phyloP scores from a whole-genome alignment of 169 alveolate species.

The Blepharisma undulans region DNA sequence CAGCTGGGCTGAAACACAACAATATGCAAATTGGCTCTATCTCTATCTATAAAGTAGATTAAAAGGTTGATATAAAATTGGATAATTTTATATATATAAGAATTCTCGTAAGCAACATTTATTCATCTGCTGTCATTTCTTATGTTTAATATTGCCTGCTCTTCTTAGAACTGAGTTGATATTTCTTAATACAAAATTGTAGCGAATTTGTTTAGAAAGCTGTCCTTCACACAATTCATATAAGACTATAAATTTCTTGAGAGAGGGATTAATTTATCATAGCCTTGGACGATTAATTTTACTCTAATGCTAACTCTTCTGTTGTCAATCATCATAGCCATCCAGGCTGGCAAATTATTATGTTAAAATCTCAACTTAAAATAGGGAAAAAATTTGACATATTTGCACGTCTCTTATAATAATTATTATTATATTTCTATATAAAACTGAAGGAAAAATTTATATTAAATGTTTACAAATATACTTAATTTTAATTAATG shows the following conservation, averaged over 20 bases:
- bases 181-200: constrained; percentile 94
- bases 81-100: constrained; percentile 93
- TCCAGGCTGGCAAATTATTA: no score
- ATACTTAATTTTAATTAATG: no score
- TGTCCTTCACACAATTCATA: constrained; percentile 94
- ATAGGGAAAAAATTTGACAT: no score
- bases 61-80: no score
- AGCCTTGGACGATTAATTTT: constrained; percentile 95
- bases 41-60: constrained; percentile 91
- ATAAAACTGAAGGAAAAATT: no score
- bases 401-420: no score
- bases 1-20: constrained; percentile 96
- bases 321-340: constrained; percentile 96
- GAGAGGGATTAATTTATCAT: constrained; percentile 83
- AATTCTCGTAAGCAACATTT: constrained; percentile 88
- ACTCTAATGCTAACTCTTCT: constrained; percentile 93
- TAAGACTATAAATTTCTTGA: constrained; percentile 92
- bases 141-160: constrained; percentile 92
- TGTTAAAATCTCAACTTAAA: no score
- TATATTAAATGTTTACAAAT: no score
- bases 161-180: constrained; percentile 92
- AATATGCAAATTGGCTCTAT: constrained; percentile 94
- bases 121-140: constrained; percentile 90
- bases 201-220: constrained; percentile 93
- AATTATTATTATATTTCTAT: no score